Base-by-base conservation (phyloP, 2,329 filamentous ascomycete genomes). In the Chalaropsis thielavioides region DNA sequence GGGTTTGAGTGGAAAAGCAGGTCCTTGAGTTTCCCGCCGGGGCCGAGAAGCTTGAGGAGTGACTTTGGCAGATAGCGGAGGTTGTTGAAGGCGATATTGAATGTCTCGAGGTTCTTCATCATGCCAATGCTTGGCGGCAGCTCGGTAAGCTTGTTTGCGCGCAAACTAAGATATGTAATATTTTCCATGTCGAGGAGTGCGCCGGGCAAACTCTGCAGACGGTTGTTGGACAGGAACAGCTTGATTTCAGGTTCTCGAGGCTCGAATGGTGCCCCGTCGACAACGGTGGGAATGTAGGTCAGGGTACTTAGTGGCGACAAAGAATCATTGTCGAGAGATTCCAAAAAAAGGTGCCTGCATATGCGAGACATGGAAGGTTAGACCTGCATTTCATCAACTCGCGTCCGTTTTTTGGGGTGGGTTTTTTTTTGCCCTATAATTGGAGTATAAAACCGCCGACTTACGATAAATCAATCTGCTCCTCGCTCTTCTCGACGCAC, bases 31-130 rank as follows among this genome's bases (percentile, higher is more conserved):
- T 76, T 78, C 58, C 75, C 72, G 0, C 73, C 71, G 10, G 73
- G 70, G 40, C 75, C 73, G 22, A 88, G 72, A 1, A 89, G 75
- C 27, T 80, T 73, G 0, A 89, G 75, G 0, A 89, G 74, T 70
- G 88, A 85, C 64, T 77, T 80, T 0, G 87, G 87, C 0, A 90
- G 76, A 67, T 76, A 80, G 6, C 76, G 77, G 11, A 90, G 75
- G 4, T 75, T 73, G 68, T 89, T 90, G 63, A 86, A 81, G 0
- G 84, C 82, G 8, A 90, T 69, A 69, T 89, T 89, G 46, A 90
- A 79, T 62, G 83, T 79, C 62, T 76, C 75, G 3, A 90, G 77
- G 66, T 83, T 84, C 3, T 71, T 72, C 6, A 90, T 76, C 40
- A 80, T 80, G 24, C 76, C 76, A 61, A 90, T 83, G 2, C 78